Evolutionary conservation across 1,284 basidiomycete species (phyloP), one percentile per base, ranked within the genome.

Genomic region (Flammula alnicola): DNA sequence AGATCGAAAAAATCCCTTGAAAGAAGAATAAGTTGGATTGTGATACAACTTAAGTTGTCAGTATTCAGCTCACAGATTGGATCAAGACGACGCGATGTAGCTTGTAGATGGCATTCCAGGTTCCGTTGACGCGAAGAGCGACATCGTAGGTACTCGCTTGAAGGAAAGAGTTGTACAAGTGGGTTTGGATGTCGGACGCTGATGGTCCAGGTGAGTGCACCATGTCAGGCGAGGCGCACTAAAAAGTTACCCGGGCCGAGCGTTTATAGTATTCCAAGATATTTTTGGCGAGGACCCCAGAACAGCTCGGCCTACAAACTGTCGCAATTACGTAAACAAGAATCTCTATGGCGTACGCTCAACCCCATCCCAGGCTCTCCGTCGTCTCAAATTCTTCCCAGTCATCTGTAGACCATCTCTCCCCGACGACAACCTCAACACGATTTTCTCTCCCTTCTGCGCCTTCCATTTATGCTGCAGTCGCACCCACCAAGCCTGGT

Each of bases 71-170:
- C 51, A 89, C 91, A 38, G 91, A 84, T 67, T 95, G 93, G 44
- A 91, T 91, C 43, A 95, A 81, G 27, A 95, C 83, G 51, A 94
- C 86, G 26, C 84, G 79, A 69, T 95, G 93, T 2, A 93, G 75
- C 27, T 75, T 80, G 72, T 94, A 95, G 29, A 83, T 71, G 1
- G 89, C 88, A 42, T 74, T 69, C 91, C 92, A 95, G 4, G 80
- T 72, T 6, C 86, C 88, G 16, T 74, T 71, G 16, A 94, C 78
- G 46, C 79, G 74, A 47, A 95, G 73, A 35, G 83, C 76, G 51
- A 94, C 83, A 68, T 95, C 93, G 12, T 89, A 78, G 1, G 91
- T 91, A 51, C 77, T 78, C 17, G 80, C 82, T 47, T 84, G 74
- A 11, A 93, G 73, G 64, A 95, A 86, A 1, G 89, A 82, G 43